Conservation (phyloP, 1,284 basidiomycete species). For the Ganoderma lingzhi region DNA sequence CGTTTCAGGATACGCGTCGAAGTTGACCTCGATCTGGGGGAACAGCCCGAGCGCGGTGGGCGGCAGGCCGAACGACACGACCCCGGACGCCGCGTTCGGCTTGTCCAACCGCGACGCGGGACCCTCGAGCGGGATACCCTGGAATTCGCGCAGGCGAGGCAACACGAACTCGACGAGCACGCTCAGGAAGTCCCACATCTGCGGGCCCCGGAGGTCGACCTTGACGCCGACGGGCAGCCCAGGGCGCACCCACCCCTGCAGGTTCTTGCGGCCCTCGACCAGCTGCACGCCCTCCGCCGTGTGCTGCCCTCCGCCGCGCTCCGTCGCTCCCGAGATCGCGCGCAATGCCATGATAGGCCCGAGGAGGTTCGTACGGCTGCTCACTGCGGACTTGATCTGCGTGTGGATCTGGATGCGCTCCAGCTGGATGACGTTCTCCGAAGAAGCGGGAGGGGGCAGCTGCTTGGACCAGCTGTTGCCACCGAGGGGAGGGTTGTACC, state of each 20-base stretch:
- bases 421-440: constrained; percentile 77
- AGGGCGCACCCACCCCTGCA: constrained; percentile 88
- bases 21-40: constrained; percentile 94
- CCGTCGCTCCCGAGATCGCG: constrained; percentile 87
- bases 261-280: constrained; percentile 79
- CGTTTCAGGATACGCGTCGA: constrained; percentile 84
- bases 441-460: constrained; percentile 66
- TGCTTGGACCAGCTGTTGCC: constrained; percentile 73
- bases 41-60: constrained; percentile 90
- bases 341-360: constrained; percentile 88
- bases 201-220: constrained; percentile 88
- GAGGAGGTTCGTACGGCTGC: constrained; percentile 82
- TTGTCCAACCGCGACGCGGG: constrained; percentile 67
- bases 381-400: constrained; percentile 83
- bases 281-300: constrained; percentile 84
- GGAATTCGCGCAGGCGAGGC: constrained; percentile 91
- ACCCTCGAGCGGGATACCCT: constrained; percentile 80
- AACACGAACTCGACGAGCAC: constrained; percentile 94
- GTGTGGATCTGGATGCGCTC: constrained; percentile 89
- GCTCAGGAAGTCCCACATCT: constrained; percentile 95
- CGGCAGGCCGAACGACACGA: constrained; percentile 89
- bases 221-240: constrained; percentile 89
- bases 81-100: constrained; percentile 84
- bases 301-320: constrained; percentile 72
- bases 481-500: constrained; percentile 78